phyloP scores from a whole-genome alignment of 805 yeast species.

The Lipomyces starkeyi region DNA sequence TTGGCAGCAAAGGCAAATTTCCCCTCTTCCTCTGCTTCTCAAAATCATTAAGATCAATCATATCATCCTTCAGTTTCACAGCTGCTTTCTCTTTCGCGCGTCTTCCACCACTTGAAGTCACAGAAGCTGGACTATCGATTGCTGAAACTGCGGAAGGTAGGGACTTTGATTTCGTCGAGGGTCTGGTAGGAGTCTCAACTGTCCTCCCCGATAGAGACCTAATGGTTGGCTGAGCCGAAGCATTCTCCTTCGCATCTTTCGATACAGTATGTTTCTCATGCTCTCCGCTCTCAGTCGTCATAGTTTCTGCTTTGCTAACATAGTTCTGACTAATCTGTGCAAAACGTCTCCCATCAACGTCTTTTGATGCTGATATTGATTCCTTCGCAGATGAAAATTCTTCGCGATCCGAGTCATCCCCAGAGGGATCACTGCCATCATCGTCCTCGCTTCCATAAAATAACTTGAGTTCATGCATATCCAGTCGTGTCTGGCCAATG shows the following conservation, averaged over 20 bases:
- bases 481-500: slow-evolving; percentile 59
- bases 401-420: slow-evolving; percentile 15
- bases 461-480: slow-evolving; percentile 50
- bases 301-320: not conserved
- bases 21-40: slow-evolving; percentile 59
- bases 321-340: slow-evolving; percentile 35
- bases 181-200: not conserved
- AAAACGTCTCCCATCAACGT: slow-evolving; percentile 17
- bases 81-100: slow-evolving; percentile 72
- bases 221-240: not conserved
- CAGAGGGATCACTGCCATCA: slow-evolving; percentile 21
- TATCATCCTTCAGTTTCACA: slow-evolving; percentile 66
- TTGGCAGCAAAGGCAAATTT: slow-evolving; percentile 50
- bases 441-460: slow-evolving; percentile 47
- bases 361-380: slow-evolving; percentile 5
- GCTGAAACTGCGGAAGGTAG: not conserved
- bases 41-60: slow-evolving; percentile 69
- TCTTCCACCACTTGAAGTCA: slow-evolving; percentile 37
- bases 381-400: slow-evolving; percentile 13
- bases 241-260: slow-evolving; percentile 17
- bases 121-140: slow-evolving; percentile 4
- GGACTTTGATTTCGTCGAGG: not conserved
- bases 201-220: not conserved
- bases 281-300: not conserved
- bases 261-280: not conserved